Base-by-base conservation (phyloP, 23 red algal species). In the Chondrus crispus region DNA sequence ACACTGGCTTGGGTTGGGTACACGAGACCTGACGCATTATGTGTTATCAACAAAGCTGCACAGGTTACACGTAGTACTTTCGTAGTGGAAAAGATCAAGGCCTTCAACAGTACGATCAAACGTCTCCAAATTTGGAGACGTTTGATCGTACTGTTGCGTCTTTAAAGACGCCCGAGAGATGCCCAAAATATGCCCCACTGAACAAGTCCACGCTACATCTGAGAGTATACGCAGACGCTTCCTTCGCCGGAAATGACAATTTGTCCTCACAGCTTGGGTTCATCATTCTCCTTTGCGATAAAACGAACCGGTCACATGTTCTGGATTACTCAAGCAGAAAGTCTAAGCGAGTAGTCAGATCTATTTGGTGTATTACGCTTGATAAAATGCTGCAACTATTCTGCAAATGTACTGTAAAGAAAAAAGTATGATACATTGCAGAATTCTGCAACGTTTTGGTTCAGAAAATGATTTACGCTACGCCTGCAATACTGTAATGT, bases 181-280 rank as follows among this genome's bases (percentile, higher is more conserved):
- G 58, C 35, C 58, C 35, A n/a, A n/a, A 64, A 32, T 64, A 19
- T 32, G 35, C 26, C 24, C 35, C 58, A 38, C 68, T 88, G 2
- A 62, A 74, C 84, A 3, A 51, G n/a, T 4, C 43, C 62, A 39
- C 84, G 7, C 38, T 88, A 2, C 57, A 30, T 37, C 40, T 88
- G 19, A 8, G 62, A 30, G 62, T 74, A 18, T 88, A 50, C 49
- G 58, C 55, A 8, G 84, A 88, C 68, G 38, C 84, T 48, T 42
- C 62, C 55, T 88, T 88, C 55, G 84, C 62, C 9, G 42, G 39
- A 8, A 88, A 88, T 45, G 62, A 69, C 38, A 48, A 74, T 40
- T 4, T 70, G 30, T 28, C 84, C 20, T 88, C 84, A 7, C 57
- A 88, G 32, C 37, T 88, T 5, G 62, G 62, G 6, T 74, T 51